These are phyloP conservation scores for Penicillium sp. DNA, from an alignment of 2,329 filamentous ascomycete species.

Conservation along the genomic window DNA sequence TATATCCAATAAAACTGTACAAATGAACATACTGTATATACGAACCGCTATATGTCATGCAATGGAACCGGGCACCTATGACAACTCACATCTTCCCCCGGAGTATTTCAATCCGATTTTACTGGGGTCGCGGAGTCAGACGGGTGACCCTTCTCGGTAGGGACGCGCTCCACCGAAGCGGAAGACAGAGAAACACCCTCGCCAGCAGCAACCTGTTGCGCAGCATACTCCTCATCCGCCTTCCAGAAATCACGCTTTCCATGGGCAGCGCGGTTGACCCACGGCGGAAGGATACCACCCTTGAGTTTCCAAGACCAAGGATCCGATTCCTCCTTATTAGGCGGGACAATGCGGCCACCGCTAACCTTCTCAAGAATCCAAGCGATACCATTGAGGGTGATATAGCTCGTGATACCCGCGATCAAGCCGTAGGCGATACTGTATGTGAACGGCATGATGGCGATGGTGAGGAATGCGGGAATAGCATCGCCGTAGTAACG, in stretches of 20 bases:
- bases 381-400: slow-evolving; percentile 67
- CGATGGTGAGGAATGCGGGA: slow-evolving; percentile 78
- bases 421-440: slow-evolving; percentile 84
- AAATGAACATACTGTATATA: background rate
- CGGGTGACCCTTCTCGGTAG: slow-evolving; percentile 14
- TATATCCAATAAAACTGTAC: background rate
- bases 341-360: slow-evolving; percentile 67
- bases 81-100: background rate
- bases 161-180: slow-evolving; percentile 18
- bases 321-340: slow-evolving; percentile 72
- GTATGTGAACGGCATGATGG: slow-evolving; percentile 86
- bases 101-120: background rate
- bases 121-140: background rate
- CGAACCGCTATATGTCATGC: background rate
- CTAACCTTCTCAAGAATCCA: slow-evolving; percentile 65
- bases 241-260: slow-evolving; percentile 76
- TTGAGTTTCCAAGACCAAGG: slow-evolving; percentile 74
- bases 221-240: slow-evolving; percentile 24
- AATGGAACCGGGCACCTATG: background rate
- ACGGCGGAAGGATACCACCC: slow-evolving; percentile 70
- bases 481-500: slow-evolving; percentile 77
- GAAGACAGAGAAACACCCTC: slow-evolving; percentile 15
- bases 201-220: slow-evolving; percentile 9
- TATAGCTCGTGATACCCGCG: slow-evolving; percentile 72
- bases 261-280: slow-evolving; percentile 60